Base-by-base conservation (phyloP, 2,329 filamentous ascomycete genomes). In the Fusarium sp. region DNA sequence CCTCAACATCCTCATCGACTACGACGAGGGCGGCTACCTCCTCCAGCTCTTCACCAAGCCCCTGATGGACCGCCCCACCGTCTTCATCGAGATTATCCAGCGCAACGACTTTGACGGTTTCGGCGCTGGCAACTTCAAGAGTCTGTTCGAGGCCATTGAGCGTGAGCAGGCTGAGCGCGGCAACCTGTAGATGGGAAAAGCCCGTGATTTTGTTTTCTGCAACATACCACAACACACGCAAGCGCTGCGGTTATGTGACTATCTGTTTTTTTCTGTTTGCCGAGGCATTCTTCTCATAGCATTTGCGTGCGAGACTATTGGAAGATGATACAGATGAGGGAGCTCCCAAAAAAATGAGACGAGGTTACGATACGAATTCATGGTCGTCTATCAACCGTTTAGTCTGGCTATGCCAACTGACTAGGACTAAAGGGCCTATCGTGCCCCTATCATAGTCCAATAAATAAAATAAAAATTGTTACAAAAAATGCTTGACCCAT, bases 71-170 rank as follows among this genome's bases (percentile, higher is more conserved):
- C 89, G 95, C 11, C 95, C 95, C 23, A 97, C 95, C 4, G 94
- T 97, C 27, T 97, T 97, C 78, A 89, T 97, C 69, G 95, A 97
- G 86, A 97, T 97, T 74, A 97, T 97, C 74, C 93, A 97, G 84
- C 84, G 94, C 62, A 90, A 96, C 74, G 90, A 93, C 69, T 97
- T 97, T 79, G 90, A 91, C 31, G 95, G 95, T 0, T 97, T 97
- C 74, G 94, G 95, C 4, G 95, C 94, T 0, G 95, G 95, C 1
- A 98, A 97, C 80, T 97, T 97, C 83, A 97, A 93, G 87, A 93
- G 91, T 66, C 76, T 97, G 74, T 97, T 97, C 75, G 94, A 97
- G 84, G 94, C 95, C 3, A 96, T 97, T 78, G 95, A 97, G 85
- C 84, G 94, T 55, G 94, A 97, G 80, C 95, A 97, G 84, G 93